Base-by-base conservation (phyloP, 495 filamentous ascomycete species). In the Massariosphaeria phaeospora region DNA sequence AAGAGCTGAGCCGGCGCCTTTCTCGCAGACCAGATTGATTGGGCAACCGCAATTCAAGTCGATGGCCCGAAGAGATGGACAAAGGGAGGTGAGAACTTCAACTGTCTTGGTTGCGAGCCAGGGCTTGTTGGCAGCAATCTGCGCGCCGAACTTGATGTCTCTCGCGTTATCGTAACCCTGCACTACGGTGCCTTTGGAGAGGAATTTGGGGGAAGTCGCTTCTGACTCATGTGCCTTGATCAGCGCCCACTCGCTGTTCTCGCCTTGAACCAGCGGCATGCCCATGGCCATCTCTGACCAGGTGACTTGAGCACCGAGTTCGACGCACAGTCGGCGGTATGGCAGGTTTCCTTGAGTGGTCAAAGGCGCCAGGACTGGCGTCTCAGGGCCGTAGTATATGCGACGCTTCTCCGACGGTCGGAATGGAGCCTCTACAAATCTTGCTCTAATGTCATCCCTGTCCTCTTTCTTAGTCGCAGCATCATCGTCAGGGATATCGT, bases 261-360 rank as follows among this genome's bases (percentile, higher is more conserved):
- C 76, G 9, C 93, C 93, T 69, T 96, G 89, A n/a, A 98, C 76
- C 43, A 98, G 70, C 11, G 90, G 89, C 61, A 95, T 69, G 31
- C 89, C 82, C 82, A 97, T 87, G 3, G 94, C 93, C 93, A 98
- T 98, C 66, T 98, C 93, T 0, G 93, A 97, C 73, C 96, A 97
- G 2, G 91, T 98, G 30, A 94, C 72, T 58, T 95, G 87, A 17
- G 93, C 91, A 20, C 93, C 94, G 17, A 96, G 79, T 45, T 85
- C 83, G 0, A 84, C 82, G 63, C 93, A 97, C n/a, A 98, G 80
- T 45, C 94, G 80, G 38, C 93, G 85, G 74, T 96, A 98, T 1
- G 93, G 94, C 24, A 97, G 73, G 62, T 98, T 98, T n/a, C 93
- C 93, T 70, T 96, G 93, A 2, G 93, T 98, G 0, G 93, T 88